These are phyloP conservation scores for Lizonia empirigonia DNA, from an alignment of 2,329 filamentous ascomycete genomes.

Conservation along the genomic window DNA sequence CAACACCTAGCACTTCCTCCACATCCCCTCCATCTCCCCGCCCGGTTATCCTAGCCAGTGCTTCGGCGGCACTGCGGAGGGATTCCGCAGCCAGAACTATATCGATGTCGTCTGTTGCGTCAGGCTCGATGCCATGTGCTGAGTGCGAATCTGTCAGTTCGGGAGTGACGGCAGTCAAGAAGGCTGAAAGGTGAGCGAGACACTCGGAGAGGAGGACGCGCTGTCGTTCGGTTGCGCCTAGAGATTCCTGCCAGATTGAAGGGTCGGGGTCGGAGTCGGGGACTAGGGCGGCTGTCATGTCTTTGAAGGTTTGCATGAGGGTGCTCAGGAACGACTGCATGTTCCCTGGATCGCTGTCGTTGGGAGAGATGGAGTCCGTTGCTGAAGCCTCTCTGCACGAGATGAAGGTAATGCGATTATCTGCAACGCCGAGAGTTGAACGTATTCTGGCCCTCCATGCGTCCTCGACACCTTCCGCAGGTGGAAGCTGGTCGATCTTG, in stretches of 20 bases:
- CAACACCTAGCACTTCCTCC: conserved; percentile 92
- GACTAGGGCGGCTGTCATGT: conserved; percentile 66
- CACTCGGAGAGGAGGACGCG: conserved; percentile 79
- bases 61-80: conserved; percentile 62
- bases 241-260: conserved; percentile 76
- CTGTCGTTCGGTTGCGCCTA: conserved; percentile 91
- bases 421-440: conserved; percentile 26
- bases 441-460: conserved; percentile 33
- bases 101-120: conserved; percentile 58
- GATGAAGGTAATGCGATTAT: conserved; percentile 63
- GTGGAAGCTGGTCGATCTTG: conserved; percentile 62
- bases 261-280: conserved; percentile 59
- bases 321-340: conserved; percentile 71
- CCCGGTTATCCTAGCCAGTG: conserved; percentile 79
- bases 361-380: background rate
- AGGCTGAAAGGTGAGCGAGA: conserved; percentile 72
- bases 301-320: conserved; percentile 70
- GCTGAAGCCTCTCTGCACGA: conserved; percentile 69
- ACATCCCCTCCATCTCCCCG: conserved; percentile 85
- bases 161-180: conserved; percentile 63
- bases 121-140: conserved; percentile 3
- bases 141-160: conserved; percentile 9
- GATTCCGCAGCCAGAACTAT: conserved; percentile 91
- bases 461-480: conserved; percentile 1
- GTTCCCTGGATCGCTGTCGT: conserved; percentile 61